Evolutionary conservation across 352 stramenopile genomes (phyloP).

Genomic region (Phytophthora tentaculata): DNA sequence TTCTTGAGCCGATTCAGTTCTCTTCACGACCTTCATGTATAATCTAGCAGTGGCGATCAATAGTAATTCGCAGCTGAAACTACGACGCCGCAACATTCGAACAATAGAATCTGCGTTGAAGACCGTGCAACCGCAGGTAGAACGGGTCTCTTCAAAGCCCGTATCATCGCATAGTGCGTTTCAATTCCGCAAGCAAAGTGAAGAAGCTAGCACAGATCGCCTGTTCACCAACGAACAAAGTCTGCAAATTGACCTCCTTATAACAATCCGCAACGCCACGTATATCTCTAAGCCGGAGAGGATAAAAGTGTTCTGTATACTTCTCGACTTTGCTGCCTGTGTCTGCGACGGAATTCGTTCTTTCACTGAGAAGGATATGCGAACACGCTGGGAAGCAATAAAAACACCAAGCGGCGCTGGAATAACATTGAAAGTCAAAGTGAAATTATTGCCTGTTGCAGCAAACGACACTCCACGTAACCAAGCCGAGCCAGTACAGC

Average conservation of each 20-base stretch:
- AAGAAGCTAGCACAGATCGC: neutral
- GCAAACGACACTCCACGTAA: neutral
- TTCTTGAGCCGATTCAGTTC: neutral
- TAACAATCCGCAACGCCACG: neutral
- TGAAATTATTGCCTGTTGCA: neutral
- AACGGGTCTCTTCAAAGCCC: neutral
- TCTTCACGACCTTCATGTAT: neutral
- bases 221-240: neutral
- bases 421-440: neutral
- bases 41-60: neutral
- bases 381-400: neutral
- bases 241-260: neutral
- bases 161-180: neutral
- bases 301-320: too few relatives aligned
- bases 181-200: neutral
- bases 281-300: neutral
- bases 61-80: neutral
- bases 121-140: neutral
- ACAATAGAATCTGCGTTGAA: neutral
- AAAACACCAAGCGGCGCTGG: neutral
- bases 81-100: neutral
- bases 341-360: neutral
- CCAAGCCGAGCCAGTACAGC: neutral
- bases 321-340: neutral
- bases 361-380: neutral